Evolutionary conservation across 2,329 filamentous ascomycete species (phyloP).

Genomic region (Epichloe typhina): DNA sequence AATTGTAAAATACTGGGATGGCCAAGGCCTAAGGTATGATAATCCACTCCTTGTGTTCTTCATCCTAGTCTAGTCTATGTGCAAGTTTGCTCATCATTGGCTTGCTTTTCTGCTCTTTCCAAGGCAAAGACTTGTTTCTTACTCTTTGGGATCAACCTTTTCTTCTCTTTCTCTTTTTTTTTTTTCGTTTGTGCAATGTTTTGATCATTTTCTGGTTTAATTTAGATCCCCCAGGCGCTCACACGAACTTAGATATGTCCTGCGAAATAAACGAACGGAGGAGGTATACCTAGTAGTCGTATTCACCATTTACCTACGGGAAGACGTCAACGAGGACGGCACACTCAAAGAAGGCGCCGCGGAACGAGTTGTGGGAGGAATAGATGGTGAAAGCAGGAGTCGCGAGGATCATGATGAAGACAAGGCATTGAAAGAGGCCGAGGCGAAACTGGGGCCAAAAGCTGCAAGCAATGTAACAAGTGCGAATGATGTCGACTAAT

Average conservation of each 20-base stretch:
- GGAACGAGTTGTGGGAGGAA: slow-evolving; percentile 12
- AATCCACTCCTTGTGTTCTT: slow-evolving; percentile 3
- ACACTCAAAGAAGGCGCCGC: slow-evolving; percentile 32
- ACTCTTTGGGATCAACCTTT: not conserved
- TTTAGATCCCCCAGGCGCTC: slow-evolving; percentile 42
- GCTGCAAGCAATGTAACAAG: slow-evolving; percentile 14
- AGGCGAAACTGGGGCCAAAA: slow-evolving; percentile 20
- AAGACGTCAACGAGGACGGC: slow-evolving; percentile 48
- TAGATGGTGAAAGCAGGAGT: slow-evolving; percentile 10
- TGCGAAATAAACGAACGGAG: slow-evolving; percentile 65
- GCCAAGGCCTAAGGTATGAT: slow-evolving; percentile 58
- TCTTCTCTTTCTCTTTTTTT: slow-evolving; percentile 1
- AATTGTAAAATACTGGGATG: slow-evolving; percentile 70
- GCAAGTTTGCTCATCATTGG: slow-evolving; percentile 1
- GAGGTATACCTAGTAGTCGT: slow-evolving; percentile 69
- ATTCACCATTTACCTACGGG: slow-evolving; percentile 62
- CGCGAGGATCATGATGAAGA: slow-evolving; percentile 19
- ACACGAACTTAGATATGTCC: slow-evolving; percentile 79
- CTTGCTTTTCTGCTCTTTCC: not conserved
- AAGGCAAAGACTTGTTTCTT: not conserved
- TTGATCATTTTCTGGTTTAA: slow-evolving; percentile 7
- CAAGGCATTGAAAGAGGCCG: slow-evolving; percentile 25
- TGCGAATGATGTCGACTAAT: slow-evolving; percentile 32
- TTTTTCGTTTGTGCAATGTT: not conserved
- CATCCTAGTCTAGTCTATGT: not conserved